These are phyloP conservation scores for Candida oleophila DNA, from an alignment of 805 yeast species.

Conservation along the genomic window DNA sequence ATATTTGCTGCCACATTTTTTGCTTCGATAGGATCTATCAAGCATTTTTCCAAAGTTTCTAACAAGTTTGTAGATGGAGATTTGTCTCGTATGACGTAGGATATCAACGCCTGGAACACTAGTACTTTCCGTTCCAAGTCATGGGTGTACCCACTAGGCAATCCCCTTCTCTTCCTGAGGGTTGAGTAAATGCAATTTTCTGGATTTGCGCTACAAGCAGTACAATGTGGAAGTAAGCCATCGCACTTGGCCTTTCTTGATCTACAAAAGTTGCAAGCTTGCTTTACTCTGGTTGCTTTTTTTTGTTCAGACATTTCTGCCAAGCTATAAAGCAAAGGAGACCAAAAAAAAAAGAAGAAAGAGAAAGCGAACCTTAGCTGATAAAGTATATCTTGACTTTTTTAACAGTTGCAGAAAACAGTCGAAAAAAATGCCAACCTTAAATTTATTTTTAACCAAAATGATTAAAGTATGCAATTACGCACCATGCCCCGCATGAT, in stretches of 20 bases:
- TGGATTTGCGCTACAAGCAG: conserved; percentile 14
- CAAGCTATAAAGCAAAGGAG: background rate
- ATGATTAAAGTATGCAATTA: too few species aligned
- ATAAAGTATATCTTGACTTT: too few species aligned
- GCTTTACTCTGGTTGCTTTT: conserved; percentile 16
- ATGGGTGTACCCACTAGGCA: conserved; percentile 21
- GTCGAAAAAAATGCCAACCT: too few species aligned
- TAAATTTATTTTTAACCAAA: too few species aligned
- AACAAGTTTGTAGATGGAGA: conserved; percentile 3
- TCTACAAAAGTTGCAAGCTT: conserved; percentile 24
- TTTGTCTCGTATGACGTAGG: conserved; percentile 2
- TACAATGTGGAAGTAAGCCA: conserved; percentile 18
- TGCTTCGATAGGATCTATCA: background rate
- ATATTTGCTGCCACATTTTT: conserved; percentile 5
- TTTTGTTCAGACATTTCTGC: too few species aligned
- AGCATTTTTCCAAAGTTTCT: conserved; percentile 1
- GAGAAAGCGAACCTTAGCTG: too few species aligned
- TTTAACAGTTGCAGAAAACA: too few species aligned
- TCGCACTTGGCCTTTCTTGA: conserved; percentile 24
- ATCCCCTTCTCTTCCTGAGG: conserved; percentile 18
- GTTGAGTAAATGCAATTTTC: conserved; percentile 17
- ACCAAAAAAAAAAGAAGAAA: too few species aligned
- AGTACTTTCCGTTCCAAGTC: conserved; percentile 17
- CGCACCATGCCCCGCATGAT: too few species aligned
- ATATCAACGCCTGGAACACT: conserved; percentile 15